Evolutionary conservation across 2,329 filamentous ascomycete genomes (phyloP).

Genomic region (Corinectria fuckeliana): DNA sequence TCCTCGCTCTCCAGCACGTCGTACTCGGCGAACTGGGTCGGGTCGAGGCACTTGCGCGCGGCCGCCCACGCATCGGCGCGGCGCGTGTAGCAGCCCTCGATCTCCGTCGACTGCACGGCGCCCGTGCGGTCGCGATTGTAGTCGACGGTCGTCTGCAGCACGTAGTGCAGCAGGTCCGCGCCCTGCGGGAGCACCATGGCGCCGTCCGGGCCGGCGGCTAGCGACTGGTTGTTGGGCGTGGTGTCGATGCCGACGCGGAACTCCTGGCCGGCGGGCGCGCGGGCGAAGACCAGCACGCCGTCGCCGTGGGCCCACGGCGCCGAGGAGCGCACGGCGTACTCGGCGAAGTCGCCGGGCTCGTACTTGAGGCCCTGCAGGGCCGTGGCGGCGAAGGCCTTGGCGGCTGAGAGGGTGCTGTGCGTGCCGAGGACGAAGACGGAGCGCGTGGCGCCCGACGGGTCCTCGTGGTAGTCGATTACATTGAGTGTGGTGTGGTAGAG

Average conservation of each 20-base stretch:
- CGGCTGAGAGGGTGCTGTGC: constrained; percentile 43
- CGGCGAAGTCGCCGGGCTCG: constrained; percentile 45
- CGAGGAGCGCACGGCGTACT: constrained; percentile 36
- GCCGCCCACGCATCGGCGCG: constrained; percentile 43
- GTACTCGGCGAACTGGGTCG: constrained; percentile 43
- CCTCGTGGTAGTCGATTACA: constrained; percentile 37
- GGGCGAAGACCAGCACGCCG: constrained; percentile 47
- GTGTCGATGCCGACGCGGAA: constrained; percentile 48
- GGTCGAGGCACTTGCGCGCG: constrained; percentile 43
- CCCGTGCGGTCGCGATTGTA: constrained; percentile 48
- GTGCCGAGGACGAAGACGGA: constrained; percentile 48
- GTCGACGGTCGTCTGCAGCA: constrained; percentile 51
- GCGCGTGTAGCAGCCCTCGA: constrained; percentile 47
- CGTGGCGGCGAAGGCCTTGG: constrained; percentile 44
- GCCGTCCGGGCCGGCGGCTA: constrained; percentile 30
- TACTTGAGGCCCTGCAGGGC: constrained; percentile 46
- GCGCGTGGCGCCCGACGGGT: constrained; percentile 37
- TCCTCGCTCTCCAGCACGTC: constrained; percentile 39
- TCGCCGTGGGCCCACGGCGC: constrained; percentile 47
- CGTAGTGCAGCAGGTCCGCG: constrained; percentile 45
- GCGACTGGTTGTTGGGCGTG: constrained; percentile 44
- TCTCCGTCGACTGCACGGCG: constrained; percentile 43
- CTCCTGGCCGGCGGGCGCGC: constrained; percentile 44
- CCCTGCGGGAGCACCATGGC: constrained; percentile 32
- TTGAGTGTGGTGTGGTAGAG: constrained; percentile 48